Base-by-base conservation (phyloP, 129 eudicot genomes). In the Pseudognaphalium luteoalbum region DNA sequence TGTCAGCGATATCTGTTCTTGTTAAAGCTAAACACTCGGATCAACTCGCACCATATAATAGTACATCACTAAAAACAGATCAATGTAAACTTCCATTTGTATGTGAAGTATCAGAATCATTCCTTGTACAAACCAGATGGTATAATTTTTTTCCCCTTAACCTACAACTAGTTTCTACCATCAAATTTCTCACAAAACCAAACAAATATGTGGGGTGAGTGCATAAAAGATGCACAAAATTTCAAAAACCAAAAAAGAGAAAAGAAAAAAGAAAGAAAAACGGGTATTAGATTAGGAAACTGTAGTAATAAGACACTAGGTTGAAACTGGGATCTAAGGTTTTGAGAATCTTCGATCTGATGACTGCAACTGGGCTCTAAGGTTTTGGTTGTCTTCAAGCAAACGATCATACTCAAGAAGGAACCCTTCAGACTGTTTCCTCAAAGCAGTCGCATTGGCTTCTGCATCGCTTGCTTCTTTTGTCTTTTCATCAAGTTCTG, bases 321-420 rank as follows among this genome's bases (percentile, higher is more conserved):
- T 85, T 47, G 54, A 47, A 64, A 64, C 82, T 85, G 85, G 47
- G 59, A 76, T 68, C 85, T 14, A 17, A 85, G 76, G 39, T 15
- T 33, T 79, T 7, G 86, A 79, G 4, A 61, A 63, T 50, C 65
- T 81, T 32, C 80, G 81, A 41, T 90, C 92, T 54, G 79, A n/a
- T 14, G 88, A 84, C 33, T 85, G 86, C 84, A 93, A 82, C 30
- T 82, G 98, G 76, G 79, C 81, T 33, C 92, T 83, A 39, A 90
- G 92, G 72, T 84, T 89, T 82, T 90, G 95, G 83, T 93, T 93
- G 56, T 93, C 98, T 29, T 89, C 95, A 14, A 88, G 87, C 77
- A 90, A 74, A 56, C 96, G 92, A 57, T 93, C 98, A 60, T 90
- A 93, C 76, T 93, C 98, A 28, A 90, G 85, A 83, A 93, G 97